Evolutionary conservation across 1,284 basidiomycete genomes (phyloP), one percentile per base, ranked within the genome.

Genomic region (Sparassis latifolia): DNA sequence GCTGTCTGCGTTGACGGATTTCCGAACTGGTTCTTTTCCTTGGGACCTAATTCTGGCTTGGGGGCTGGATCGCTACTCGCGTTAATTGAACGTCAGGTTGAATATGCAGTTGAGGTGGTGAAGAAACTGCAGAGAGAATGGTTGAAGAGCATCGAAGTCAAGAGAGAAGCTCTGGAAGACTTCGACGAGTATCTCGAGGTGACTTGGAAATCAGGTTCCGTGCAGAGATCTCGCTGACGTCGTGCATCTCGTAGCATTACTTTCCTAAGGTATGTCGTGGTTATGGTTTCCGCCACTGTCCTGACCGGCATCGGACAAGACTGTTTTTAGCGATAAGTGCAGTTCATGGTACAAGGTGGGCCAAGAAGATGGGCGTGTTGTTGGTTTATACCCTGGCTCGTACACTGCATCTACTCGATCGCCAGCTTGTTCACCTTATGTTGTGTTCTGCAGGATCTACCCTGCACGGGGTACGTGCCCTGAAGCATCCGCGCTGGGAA

Each of bases 281-380:
- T 3, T 12, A 33, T 42, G 9, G 37, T 41, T 6, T 30, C 5
- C 20, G 20, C 20, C 20, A 20, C 20, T 30, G 5, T 44, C 54
- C n/a, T 20, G 20, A 20, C 20, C 20, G 20, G 20, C 20, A 20
- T 20, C 20, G 20, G 20, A 20, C 35, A 37, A 82, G 78, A 82
- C 79, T 2, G 79, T 84, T 1, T 84, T 75, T 59, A 72, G 73
- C 35, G 74, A 76, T 49, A 75, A 77, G 51, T 84, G 83, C 57
- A 69, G 74, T 4, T 80, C 80, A 2, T 86, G 84, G 84, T 86
- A 85, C 59, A 85, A 85, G 61, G 69, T 68, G 43, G 80, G 80
- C 3, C 75, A 75, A 52, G 73, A 74, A 56, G 78, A 82, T 51
- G 82, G 83, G 2, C 71, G 77, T 1, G 68, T 84, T 2, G 71